Percentiles rank a stretch among this genome's conserved stretches.
Evolutionary conservation across 805 yeast genomes (phyloP).

Genomic region (Candida coleopterorum): DNA sequence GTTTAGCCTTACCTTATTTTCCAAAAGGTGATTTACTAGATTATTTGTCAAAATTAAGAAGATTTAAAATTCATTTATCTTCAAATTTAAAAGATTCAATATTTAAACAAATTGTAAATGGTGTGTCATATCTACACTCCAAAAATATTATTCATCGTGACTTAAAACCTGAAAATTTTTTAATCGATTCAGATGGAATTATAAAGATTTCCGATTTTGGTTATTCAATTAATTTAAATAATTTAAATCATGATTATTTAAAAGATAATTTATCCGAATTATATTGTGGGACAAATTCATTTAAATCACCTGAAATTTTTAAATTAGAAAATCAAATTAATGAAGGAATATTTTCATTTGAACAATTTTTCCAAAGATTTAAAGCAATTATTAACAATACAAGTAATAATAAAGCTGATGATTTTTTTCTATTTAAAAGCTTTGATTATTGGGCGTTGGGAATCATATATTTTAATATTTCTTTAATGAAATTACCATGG

Average conservation of each 20-base stretch:
- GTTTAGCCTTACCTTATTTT: constrained; percentile 40
- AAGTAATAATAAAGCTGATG: no score
- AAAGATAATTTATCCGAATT: constrained; percentile 15
- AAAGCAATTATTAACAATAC: no score
- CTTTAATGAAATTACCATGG: constrained; percentile 47
- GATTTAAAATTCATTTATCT: constrained; percentile 24
- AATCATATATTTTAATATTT: constrained; percentile 43
- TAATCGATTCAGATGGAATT: constrained; percentile 90
- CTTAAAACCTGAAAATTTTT: constrained; percentile 90
- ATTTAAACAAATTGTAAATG: constrained; percentile 90
- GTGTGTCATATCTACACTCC: constrained; percentile 87
- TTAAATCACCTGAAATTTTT: constrained; percentile 52
- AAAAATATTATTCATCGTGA: constrained; percentile 97
- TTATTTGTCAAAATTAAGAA: constrained; percentile 36
- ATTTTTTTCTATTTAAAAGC: constrained; percentile 15
- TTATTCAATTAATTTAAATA: constrained; percentile 35
- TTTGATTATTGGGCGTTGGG: constrained; percentile 53
- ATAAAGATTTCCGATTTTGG: constrained; percentile 96
- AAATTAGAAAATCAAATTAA: constrained; percentile 15
- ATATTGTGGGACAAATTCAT: constrained; percentile 47
- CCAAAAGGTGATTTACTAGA: constrained; percentile 46
- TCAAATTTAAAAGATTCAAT: constrained; percentile 39
- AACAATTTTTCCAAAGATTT: constrained; percentile 11
- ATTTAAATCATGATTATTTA: constrained; percentile 12
- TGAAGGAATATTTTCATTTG: constrained; percentile 3